Percentiles rank a stretch among this genome's conserved stretches.
phyloP scores from a whole-genome alignment of 2,329 filamentous ascomycete species.

The Fusarium sp. region DNA sequence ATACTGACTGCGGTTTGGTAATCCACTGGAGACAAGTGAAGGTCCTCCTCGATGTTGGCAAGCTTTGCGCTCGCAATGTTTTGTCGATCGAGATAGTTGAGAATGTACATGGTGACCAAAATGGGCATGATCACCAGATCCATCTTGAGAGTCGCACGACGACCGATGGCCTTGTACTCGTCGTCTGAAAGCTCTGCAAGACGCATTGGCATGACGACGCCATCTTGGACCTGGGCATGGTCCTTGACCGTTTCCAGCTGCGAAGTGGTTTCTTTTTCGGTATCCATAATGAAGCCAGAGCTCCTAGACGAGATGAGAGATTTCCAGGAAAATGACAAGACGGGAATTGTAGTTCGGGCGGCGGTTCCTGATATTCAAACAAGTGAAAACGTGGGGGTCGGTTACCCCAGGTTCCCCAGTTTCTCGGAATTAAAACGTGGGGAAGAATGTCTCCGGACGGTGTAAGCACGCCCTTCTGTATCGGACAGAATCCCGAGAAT shows the following conservation, averaged over 20 bases:
- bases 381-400: not conserved
- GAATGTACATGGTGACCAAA: not conserved
- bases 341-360: not conserved
- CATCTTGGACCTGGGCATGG: not conserved
- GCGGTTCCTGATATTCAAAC: not conserved
- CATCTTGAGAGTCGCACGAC: constrained; percentile 46
- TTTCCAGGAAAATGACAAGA: no score
- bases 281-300: not conserved
- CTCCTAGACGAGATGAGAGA: not conserved
- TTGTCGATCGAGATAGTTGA: constrained; percentile 11
- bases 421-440: not conserved
- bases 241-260: not conserved
- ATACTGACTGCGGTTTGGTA: constrained; percentile 6
- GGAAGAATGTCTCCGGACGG: not conserved
- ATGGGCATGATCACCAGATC: constrained; percentile 45
- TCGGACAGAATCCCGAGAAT: not conserved
- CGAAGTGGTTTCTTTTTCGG: not conserved
- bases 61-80: constrained; percentile 8
- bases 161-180: constrained; percentile 15
- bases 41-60: constrained; percentile 8
- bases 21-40: constrained; percentile 1
- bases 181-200: constrained; percentile 7
- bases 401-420: not conserved
- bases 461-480: no score
- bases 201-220: constrained; percentile 1